Evolutionary conservation across 2,329 filamentous ascomycete species (phyloP).

Genomic region (Beauveria rudraprayagi): DNA sequence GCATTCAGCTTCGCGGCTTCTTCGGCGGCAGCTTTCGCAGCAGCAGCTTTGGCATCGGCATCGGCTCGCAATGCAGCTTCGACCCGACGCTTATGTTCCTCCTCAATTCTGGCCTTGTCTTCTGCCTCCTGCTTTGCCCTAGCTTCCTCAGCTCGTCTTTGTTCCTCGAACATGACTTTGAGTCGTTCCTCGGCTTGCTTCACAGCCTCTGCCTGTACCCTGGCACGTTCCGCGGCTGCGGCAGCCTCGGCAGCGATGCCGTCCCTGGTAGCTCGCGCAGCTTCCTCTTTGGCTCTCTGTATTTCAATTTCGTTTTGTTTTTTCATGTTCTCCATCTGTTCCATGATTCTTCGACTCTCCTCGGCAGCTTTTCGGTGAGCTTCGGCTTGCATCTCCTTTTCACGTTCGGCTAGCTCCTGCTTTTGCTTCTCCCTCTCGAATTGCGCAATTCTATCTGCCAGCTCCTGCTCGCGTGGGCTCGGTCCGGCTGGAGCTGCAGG

Average conservation of each 20-base stretch:
- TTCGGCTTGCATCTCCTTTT: conserved; percentile 27
- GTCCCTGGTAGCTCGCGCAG: conserved; percentile 34
- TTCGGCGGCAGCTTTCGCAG: conserved; percentile 33
- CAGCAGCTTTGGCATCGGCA: conserved; percentile 34
- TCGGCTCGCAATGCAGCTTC: conserved; percentile 35
- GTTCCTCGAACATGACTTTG: conserved; percentile 30
- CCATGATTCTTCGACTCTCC: conserved; percentile 32
- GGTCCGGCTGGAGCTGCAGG: conserved; percentile 25
- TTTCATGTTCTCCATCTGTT: conserved; percentile 32
- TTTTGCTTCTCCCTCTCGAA: conserved; percentile 25
- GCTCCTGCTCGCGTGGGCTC: conserved; percentile 23
- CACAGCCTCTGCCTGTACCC: conserved; percentile 26
- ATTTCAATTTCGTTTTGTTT: conserved; percentile 41
- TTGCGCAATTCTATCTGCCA: conserved; percentile 32
- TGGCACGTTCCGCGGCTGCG: conserved; percentile 38
- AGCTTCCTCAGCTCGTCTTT: conserved; percentile 36
- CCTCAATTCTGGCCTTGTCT: conserved; percentile 36
- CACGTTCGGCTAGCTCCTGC: conserved; percentile 31
- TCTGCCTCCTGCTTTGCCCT: conserved; percentile 32
- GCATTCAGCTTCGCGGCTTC: conserved; percentile 33
- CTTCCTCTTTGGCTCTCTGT: conserved; percentile 37
- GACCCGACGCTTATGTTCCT: conserved; percentile 34
- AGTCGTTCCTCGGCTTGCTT: conserved; percentile 30
- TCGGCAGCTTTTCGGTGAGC: conserved; percentile 34
- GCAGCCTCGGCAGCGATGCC: conserved; percentile 38